phyloP scores from a whole-genome alignment of 441 rosid genomes.

The Iberis amara region DNA sequence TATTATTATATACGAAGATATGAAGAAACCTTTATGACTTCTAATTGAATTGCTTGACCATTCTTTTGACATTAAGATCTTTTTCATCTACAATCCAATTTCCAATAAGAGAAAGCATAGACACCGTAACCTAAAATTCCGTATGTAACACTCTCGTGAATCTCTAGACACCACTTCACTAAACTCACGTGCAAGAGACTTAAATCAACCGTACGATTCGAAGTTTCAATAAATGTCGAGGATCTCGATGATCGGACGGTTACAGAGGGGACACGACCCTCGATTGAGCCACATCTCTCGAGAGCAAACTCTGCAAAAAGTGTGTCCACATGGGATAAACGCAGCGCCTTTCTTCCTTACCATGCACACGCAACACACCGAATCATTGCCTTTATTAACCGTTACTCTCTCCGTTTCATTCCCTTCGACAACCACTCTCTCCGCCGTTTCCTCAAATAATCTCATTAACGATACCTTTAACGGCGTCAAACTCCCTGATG shows the following conservation, averaged over 20 bases:
- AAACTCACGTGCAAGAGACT: too few species aligned
- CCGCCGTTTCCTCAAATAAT: slow-evolving; percentile 56
- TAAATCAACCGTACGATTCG: slow-evolving; percentile 8
- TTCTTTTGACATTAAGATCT: too few species aligned
- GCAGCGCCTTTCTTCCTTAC: slow-evolving; percentile 80
- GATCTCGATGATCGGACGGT: slow-evolving; percentile 64
- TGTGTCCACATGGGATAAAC: slow-evolving; percentile 90
- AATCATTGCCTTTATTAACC: slow-evolving; percentile 35
- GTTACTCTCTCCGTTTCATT: slow-evolving; percentile 30
- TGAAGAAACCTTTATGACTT: too few species aligned
- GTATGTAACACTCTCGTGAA: too few species aligned
- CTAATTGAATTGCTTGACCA: too few species aligned
- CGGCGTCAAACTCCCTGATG: slow-evolving; percentile 38
- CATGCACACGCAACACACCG: slow-evolving; percentile 93
- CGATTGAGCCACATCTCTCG: slow-evolving; percentile 71
- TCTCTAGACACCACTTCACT: too few species aligned
- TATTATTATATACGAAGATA: too few species aligned
- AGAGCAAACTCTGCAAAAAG: slow-evolving; percentile 75
- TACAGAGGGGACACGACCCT: slow-evolving; percentile 76
- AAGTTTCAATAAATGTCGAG: slow-evolving; percentile 49
- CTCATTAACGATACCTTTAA: slow-evolving; percentile 60
- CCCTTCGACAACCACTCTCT: slow-evolving; percentile 20
- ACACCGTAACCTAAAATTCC: too few species aligned
- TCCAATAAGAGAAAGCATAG: too few species aligned
- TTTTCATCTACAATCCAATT: too few species aligned